Base-by-base conservation (phyloP, 1,284 basidiomycete genomes). In the Schizophyllum amplum region DNA sequence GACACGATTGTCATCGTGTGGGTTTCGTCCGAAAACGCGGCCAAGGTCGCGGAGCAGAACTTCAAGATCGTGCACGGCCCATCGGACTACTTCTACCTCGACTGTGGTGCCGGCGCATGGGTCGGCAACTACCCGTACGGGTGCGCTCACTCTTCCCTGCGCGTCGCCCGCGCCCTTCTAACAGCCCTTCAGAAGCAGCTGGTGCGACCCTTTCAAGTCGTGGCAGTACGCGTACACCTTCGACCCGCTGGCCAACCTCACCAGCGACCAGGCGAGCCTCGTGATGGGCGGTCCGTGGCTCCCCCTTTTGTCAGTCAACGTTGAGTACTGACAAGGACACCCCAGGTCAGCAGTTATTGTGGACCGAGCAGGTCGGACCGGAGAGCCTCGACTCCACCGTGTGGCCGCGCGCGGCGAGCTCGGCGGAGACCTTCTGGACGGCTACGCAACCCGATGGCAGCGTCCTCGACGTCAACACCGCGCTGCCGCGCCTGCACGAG, bases 361-460 rank as follows among this genome's bases (percentile, higher is more conserved):
- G 91, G 91, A 77, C 84, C 2, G 90, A 93, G 70, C 88, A 92
- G 69, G 81, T 85, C 2, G 79, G 81, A 50, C 79, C 83, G 13
- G 73, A 77, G 55, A 92, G 90, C 67, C 69, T 94, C 54, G 90
- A 94, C 64, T 65, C 77, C 0, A 81, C 84, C 57, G 74, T 83
- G 7, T 94, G 91, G 90, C 92, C 92, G 1, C 79, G 91, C 55
- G 86, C 89, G 6, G 87, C 89, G 0, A 78, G 85, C 0, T 82
- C 83, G 4, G 90, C 90, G 0, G 92, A 94, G 73, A 67, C 93
- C 17, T 93, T 88, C 72, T 94, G 91, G 91, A 84, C 81, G 1
- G 21, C 20, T 9, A 22, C 48, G 2, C 33, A 42, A 17, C 33
- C 33, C 33, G 33, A 42, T 17, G 88, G 92, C 0, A 74, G 78